Base-by-base conservation (phyloP, 805 yeast genomes). In the Pichia occidentalis region DNA sequence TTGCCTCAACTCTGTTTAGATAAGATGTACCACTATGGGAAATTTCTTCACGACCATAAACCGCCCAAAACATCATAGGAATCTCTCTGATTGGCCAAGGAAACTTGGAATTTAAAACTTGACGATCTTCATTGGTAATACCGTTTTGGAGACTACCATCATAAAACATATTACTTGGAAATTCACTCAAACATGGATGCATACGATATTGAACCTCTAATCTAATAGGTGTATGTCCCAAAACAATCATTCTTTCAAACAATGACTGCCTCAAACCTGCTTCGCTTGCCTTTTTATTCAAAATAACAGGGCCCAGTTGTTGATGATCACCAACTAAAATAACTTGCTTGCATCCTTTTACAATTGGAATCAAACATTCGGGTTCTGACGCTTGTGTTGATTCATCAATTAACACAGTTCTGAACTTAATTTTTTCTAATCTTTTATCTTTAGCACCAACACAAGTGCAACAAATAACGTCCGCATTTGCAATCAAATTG, bases 31-130 rank as follows among this genome's bases (percentile, higher is more conserved):
- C 97, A 46, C 77, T 71, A 0, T 79, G 74, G 18, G 92, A 77
- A 36, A 88, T 74, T 59, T 88, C 97, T 64, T 88, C 97, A 47
- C 81, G 77, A 27, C 96, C 95, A 54, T 77, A 77, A 48, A 80
- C 80, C 1, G 85, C 80, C 96, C 96, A 87, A 52, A 88, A 85
- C 92, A 88, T 83, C 95, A 86, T 85, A n/a, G 96, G 97, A 5
- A 68, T 70, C 34, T 76, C 80, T 18, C 68, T 67, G 20, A 83
- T 79, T 1, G 95, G 95, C 97, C 96, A 88, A n/a, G 95, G 95
- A 64, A 87, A 86, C 5, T 71, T 64, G 6, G 77, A 66, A 22
- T 72, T 63, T 1, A 61, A 45, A 14, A 79, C 56, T 11, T 71
- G 63, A 44, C 96, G 70, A 45, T 85, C 80, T 37, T 77, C 84